Evolutionary conservation across 2,329 filamentous ascomycete genomes (phyloP).

Genomic region (Penicillium sp.): DNA sequence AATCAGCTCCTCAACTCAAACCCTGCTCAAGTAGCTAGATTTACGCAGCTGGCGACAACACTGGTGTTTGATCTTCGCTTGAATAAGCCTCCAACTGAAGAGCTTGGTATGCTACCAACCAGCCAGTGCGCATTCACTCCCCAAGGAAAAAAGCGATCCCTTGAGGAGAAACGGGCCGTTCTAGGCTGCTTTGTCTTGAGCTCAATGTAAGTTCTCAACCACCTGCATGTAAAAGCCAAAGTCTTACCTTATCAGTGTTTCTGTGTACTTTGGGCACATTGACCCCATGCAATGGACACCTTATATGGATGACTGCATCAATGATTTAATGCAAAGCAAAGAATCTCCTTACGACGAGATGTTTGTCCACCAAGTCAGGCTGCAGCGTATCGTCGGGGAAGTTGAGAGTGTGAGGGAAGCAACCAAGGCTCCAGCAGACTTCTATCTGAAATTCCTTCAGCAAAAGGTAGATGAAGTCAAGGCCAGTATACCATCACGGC

Average conservation of each 20-base stretch:
- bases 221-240: not conserved
- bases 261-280: slow-evolving; percentile 51
- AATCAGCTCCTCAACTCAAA: slow-evolving; percentile 21
- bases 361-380: slow-evolving; percentile 40
- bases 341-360: slow-evolving; percentile 56
- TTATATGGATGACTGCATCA: slow-evolving; percentile 61
- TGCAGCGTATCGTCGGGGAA: slow-evolving; percentile 22
- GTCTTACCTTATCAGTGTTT: slow-evolving; percentile 36
- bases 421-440: slow-evolving; percentile 3
- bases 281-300: slow-evolving; percentile 61
- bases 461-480: slow-evolving; percentile 14
- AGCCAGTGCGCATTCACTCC: slow-evolving; percentile 1
- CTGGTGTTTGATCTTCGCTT: slow-evolving; percentile 23
- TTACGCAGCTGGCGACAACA: slow-evolving; percentile 20
- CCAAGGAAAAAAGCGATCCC: slow-evolving; percentile 33
- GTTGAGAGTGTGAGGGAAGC: slow-evolving; percentile 7
- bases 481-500: not conserved
- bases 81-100: slow-evolving; percentile 18
- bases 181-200: slow-evolving; percentile 54
- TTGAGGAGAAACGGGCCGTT: slow-evolving; percentile 56
- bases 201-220: slow-evolving; percentile 36
- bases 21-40: slow-evolving; percentile 15
- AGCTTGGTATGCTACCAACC: slow-evolving; percentile 13
- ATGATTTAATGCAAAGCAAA: slow-evolving; percentile 49
- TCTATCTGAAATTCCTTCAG: slow-evolving; percentile 10